Base-by-base conservation (phyloP, 176 grass and related monocot species). In the Juncus inflexus region DNA sequence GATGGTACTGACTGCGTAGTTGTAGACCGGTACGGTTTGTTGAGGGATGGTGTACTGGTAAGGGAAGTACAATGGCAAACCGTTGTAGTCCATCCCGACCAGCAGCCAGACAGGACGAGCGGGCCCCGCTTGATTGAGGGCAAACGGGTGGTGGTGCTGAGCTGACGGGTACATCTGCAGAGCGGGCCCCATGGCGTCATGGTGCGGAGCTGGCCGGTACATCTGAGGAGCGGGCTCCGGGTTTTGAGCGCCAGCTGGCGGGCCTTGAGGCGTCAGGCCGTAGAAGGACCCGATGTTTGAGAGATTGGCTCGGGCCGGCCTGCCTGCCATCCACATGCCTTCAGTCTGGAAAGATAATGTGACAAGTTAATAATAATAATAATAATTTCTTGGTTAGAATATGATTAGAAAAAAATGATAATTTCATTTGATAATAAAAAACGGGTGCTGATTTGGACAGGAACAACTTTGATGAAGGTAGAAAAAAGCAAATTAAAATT, bases 301-400 rank as follows among this genome's bases (percentile, higher is more conserved):
- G 60, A 95, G 69, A 35, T 95, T 86, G 4, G 43, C 43, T 49
- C 81, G 81, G 49, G 75, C 86, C 62, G 77, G 72, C 19, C 80
- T 73, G 19, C 19, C 19, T n/a, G 86, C 72, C 74, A 90, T 74
- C 90, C 90, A 95, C 45, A 95, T 41, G 60, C 82, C 86, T 77
- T 95, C 86, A 14, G 47, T 77, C 90, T 95, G 81, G 15, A 58
- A 40, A 65, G 63, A 16, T 83, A 60, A 41, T 43, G 35, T 45
- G 16, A 16, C 47, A 42, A 9, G 3, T 58, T 37, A 81, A 73
- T 7, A 61, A 47, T 56, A 73, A 39, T 73, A 60, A 12, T 45
- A 28, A 28, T 28, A 28, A 28, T 28, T 5, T 54, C 3, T 14
- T 47, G 60, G 35, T 6, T 52, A 3, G 15, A 40, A 57, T 13